Evolutionary conservation across 331 rosid species (phyloP), one percentile per base, ranked within the genome.

Genomic region (Malus hybrid): DNA sequence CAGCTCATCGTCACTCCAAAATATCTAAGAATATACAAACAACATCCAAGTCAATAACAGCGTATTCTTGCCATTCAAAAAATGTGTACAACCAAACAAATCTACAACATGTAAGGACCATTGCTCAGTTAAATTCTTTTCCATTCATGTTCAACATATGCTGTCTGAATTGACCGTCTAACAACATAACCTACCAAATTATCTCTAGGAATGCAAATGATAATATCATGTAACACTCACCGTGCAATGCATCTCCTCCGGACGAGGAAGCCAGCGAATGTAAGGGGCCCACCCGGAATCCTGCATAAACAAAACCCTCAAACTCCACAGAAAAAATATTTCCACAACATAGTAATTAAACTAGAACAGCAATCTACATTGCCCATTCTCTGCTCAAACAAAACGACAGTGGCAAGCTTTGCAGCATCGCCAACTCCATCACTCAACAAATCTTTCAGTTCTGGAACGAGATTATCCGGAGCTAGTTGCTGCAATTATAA

Each of bases 241-340:
- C 36, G 82, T 89, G 86, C 79, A 90, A 78, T 90, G 96, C 81
- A 87, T 85, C 80, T 83, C 81, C 24, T 50, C 68, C 1, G 44
- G 83, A 33, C 42, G 77, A 9, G 96, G 96, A 87, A 93, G 91
- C 60, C 86, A 50, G 73, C 79, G 81, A 73, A 90, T 78, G 73
- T 90, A 93, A 72, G 93, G 91, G 64, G 83, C 78, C 95, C 98
- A 93, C 16, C 86, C 85, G n/a, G 96, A 93, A 65, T 57, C 84
- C 95, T 90, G 76, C 76, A 79, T 5, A 0, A 67, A 59, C 68
- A 60, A 73, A 73, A 24, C 5, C 56, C 55, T 57, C 2, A 57
- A 39, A 5, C 56, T 1, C 16, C 10, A 15, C 34, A 11, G 10
- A 10, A 27, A 32, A 32, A 32, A 5, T 32, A 6, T 32, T 32